Evolutionary conservation across 2,329 filamentous ascomycete species (phyloP).

Genomic region (Bertia moriformis): DNA sequence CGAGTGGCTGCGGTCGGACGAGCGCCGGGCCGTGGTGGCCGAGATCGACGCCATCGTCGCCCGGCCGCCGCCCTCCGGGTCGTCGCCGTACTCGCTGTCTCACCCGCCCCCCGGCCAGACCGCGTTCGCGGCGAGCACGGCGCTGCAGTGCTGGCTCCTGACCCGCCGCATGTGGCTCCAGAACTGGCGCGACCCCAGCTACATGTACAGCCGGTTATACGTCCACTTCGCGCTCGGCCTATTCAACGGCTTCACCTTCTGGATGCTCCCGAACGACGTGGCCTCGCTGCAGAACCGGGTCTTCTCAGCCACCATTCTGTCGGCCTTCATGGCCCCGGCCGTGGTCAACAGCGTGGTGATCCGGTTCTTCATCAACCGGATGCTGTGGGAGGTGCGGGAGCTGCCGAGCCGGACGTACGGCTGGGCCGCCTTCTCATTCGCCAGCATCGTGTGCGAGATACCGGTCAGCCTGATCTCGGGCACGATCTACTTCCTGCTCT

Average conservation of each 20-base stretch:
- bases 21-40: conserved; percentile 39
- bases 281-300: conserved; percentile 63
- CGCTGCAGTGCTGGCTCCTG: conserved; percentile 47
- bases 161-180: conserved; percentile 58
- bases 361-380: conserved; percentile 61
- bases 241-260: conserved; percentile 72
- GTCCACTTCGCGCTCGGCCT: conserved; percentile 56
- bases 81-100: conserved; percentile 22
- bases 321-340: conserved; percentile 52
- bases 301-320: conserved; percentile 52
- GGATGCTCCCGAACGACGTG: conserved; percentile 47
- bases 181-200: conserved; percentile 64
- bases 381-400: conserved; percentile 61
- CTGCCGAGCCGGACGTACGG: conserved; percentile 62
- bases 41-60: conserved; percentile 50
- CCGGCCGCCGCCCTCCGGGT: background rate
- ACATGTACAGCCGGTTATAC: conserved; percentile 66
- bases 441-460: conserved; percentile 59
- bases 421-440: conserved; percentile 63
- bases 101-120: conserved; percentile 22
- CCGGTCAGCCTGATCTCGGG: conserved; percentile 50
- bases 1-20: conserved; percentile 53
- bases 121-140: conserved; percentile 54
- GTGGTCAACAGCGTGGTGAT: conserved; percentile 61
- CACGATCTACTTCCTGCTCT: conserved; percentile 57